Conservation (phyloP, 768 basidiomycete genomes). For the Trametes cinnabarina region DNA sequence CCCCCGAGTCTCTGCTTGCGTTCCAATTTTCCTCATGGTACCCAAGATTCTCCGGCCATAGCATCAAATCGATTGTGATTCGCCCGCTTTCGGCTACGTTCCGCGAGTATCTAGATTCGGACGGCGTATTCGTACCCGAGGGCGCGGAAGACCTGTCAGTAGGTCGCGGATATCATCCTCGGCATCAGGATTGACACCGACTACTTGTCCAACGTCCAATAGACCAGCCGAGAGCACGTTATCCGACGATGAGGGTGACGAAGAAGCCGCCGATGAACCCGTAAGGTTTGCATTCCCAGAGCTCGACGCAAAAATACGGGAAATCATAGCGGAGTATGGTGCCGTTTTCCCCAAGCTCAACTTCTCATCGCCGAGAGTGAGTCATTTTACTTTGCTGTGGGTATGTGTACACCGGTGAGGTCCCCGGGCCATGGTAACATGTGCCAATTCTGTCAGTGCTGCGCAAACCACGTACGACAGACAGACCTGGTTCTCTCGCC, state of each 20-base stretch:
- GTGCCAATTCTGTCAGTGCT: no score
- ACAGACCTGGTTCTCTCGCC: no score
- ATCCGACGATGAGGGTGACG: slow-evolving; percentile 57
- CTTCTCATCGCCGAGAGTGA: slow-evolving; percentile 89
- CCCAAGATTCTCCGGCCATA: slow-evolving; percentile 57
- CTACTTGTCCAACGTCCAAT: background rate
- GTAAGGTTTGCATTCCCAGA: slow-evolving; percentile 71
- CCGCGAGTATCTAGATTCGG: slow-evolving; percentile 70
- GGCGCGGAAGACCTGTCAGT: slow-evolving; percentile 78
- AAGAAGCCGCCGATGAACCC: slow-evolving; percentile 37
- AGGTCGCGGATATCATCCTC: background rate
- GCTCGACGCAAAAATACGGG: slow-evolving; percentile 70
- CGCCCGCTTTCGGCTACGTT: slow-evolving; percentile 66
- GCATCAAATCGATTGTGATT: slow-evolving; percentile 73
- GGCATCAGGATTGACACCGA: slow-evolving; percentile 7
- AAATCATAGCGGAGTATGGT: slow-evolving; percentile 63
- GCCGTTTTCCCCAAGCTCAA: slow-evolving; percentile 96
- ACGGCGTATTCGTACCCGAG: slow-evolving; percentile 80
- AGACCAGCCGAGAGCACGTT: slow-evolving; percentile 56
- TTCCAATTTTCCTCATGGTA: slow-evolving; percentile 91
- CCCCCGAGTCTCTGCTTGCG: slow-evolving; percentile 52
- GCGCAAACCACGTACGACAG: no score
- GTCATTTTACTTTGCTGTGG: slow-evolving; percentile 14
- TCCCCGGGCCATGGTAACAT: no score
- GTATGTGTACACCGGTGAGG: no score